Evolutionary conservation across 2,329 filamentous ascomycete species (phyloP), one percentile per base, ranked within the genome.

Genomic region (Ceratocystis harringtonii): DNA sequence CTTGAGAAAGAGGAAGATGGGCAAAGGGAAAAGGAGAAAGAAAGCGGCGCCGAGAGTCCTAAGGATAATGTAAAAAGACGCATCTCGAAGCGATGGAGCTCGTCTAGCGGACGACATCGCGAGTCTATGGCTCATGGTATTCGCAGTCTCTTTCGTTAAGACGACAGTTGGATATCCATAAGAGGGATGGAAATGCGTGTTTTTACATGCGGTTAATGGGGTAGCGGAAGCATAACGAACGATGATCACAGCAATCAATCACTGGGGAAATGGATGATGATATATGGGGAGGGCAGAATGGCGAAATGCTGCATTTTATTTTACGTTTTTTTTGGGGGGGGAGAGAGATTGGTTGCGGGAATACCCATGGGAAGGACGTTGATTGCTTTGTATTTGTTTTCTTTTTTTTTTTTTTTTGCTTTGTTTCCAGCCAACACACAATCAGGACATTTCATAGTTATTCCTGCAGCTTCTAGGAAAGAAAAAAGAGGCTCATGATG

Each of bases 121-220:
- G 66, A 67, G 19, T 65, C 63, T 6, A 63, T 67, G 66, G 58
- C 62, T 17, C 48, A 61, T 30, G 63, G 66, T 2, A 65, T 67
- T 32, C 66, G 66, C 36, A 65, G 50, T 58, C 43, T 67, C 25
- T 67, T 67, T 43, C 66, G 66, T 5, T 67, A 41, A 65, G 41
- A 52, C 4, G 10, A n/a, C 15, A 36, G 25, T 28, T n/a, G n/a
- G 10, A 44, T 43, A 15, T 17, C 4, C 25, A 50, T 8, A 10
- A 12, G 3, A 4, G 36, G 36, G 36, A 41, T 12, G 8, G 36
- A 12, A 41, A 41, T 3, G 12, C 36, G 10, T 41, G 36, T 41
- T 41, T 41, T 41, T 41, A 41, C 36, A 41, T 41, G 36, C 10
- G 32, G 32, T 28, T 28, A 15, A 28, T 28, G 50, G 19, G 25